A percentile compares a stretch with the other conserved stretches of the same genome.
These are phyloP conservation scores for Hydnum rufescens DNA, from an alignment of 768 basidiomycete species.

Conservation along the genomic window DNA sequence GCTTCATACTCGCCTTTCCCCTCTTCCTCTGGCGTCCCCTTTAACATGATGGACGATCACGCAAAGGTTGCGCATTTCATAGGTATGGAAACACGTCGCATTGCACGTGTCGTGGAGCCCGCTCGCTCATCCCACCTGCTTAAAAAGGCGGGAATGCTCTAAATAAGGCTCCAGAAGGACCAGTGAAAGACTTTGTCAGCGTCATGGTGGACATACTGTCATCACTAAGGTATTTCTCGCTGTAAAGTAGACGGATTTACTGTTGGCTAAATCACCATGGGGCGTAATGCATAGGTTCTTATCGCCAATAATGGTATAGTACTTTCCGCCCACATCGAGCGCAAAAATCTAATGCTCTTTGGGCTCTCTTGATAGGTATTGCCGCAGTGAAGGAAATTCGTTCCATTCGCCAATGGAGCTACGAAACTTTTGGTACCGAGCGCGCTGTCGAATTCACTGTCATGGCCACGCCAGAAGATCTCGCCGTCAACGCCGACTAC, in stretches of 20 bases:
- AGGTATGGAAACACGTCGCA: slow-evolving; percentile 20
- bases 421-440: slow-evolving; percentile 95
- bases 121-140: slow-evolving; percentile 4
- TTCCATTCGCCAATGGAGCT: slow-evolving; percentile 98
- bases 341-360: neutral
- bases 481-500: slow-evolving; percentile 98
- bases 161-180: slow-evolving; percentile 59
- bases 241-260: neutral
- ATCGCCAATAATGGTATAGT: slow-evolving; percentile 88
- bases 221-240: slow-evolving; percentile 73
- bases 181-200: slow-evolving; percentile 77
- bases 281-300: slow-evolving; percentile 78
- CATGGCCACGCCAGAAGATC: slow-evolving; percentile 98
- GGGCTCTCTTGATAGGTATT: slow-evolving; percentile 42
- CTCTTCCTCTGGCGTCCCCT: slow-evolving; percentile 1
- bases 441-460: slow-evolving; percentile 96
- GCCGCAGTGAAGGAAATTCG: slow-evolving; percentile 99
- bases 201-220: slow-evolving; percentile 88
- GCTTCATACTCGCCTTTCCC: neutral
- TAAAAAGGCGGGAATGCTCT: slow-evolving; percentile 78
- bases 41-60: slow-evolving; percentile 25
- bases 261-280: neutral
- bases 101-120: slow-evolving; percentile 1
- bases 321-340: no score
- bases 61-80: slow-evolving; percentile 44